A percentile compares a stretch with the other conserved stretches of the same genome.
Evolutionary conservation across 1,284 basidiomycete species (phyloP).

Genomic region (Ustilago vetiveriae): DNA sequence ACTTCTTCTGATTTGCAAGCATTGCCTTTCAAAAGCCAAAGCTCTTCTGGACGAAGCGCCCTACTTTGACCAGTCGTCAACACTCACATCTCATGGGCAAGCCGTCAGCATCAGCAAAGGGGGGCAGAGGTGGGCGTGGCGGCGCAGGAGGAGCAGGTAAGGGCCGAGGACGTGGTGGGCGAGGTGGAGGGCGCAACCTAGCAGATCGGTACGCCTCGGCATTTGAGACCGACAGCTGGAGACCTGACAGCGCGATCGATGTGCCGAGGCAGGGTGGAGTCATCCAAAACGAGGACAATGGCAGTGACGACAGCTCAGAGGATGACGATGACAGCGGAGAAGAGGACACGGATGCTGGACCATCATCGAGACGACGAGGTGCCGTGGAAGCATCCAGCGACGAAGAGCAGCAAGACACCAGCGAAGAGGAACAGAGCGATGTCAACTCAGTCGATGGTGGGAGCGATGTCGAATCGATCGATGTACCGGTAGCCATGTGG

Average conservation of each 20-base stretch:
- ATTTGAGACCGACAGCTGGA: conserved; percentile 41
- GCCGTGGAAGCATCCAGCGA: conserved; percentile 7
- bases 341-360: conserved; percentile 13
- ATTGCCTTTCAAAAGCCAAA: too few relatives aligned
- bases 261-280: conserved; percentile 6
- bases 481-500: conserved; percentile 63
- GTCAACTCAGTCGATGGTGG: conserved; percentile 40
- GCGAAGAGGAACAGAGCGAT: conserved; percentile 28
- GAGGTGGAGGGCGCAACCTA: conserved; percentile 33
- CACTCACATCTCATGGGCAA: conserved; percentile 19
- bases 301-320: conserved; percentile 4
- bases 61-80: background rate
- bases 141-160: conserved; percentile 17
- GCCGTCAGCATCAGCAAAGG: conserved; percentile 21
- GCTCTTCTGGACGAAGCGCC: too few relatives aligned
- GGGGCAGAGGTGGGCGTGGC: conserved; percentile 24
- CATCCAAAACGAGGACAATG: background rate
- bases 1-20: too few relatives aligned
- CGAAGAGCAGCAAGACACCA: conserved; percentile 16
- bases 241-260: conserved; percentile 52
- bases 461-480: conserved; percentile 37
- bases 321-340: conserved; percentile 14
- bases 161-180: conserved; percentile 37
- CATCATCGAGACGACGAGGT: conserved; percentile 8
- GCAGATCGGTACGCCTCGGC: conserved; percentile 34